Evolutionary conservation across 495 filamentous ascomycete genomes (phyloP).

Genomic region (Poronia punctata): DNA sequence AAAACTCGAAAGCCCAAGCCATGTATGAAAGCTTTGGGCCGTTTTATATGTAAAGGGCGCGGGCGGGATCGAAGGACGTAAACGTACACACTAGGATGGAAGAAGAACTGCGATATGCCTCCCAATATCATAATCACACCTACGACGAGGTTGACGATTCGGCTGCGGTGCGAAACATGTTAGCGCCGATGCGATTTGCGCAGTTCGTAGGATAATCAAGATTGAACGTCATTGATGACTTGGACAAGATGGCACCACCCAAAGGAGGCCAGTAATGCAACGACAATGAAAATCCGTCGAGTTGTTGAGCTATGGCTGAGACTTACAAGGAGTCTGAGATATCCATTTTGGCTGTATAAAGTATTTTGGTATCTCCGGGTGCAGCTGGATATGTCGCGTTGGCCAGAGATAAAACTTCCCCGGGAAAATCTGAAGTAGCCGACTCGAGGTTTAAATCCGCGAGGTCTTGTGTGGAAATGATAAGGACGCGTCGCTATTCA

Average conservation of each 20-base stretch:
- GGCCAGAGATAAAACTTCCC: too few relatives aligned
- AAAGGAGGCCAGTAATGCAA: too few relatives aligned
- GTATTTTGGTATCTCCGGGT: too few relatives aligned
- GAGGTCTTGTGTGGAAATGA: conserved; percentile 1
- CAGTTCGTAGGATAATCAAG: too few relatives aligned
- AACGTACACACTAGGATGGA: conserved; percentile 50
- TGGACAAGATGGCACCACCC: too few relatives aligned
- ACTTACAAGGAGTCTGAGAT: conserved; percentile 43
- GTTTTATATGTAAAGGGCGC: too few relatives aligned
- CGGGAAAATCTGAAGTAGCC: too few relatives aligned
- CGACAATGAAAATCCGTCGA: too few relatives aligned
- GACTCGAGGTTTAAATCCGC: background rate
- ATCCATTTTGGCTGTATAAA: conserved; percentile 36
- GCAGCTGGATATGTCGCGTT: too few relatives aligned
- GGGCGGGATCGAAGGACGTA: background rate
- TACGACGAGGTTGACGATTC: conserved; percentile 86
- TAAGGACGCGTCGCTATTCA: background rate
- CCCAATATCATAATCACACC: conserved; percentile 84
- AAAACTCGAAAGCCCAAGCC: too few relatives aligned
- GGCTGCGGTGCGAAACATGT: conserved; percentile 45
- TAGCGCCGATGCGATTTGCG: conserved; percentile 9
- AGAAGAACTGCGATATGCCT: conserved; percentile 87
- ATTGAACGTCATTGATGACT: conserved; percentile 5
- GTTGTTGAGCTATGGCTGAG: too few relatives aligned
- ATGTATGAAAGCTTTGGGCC: too few relatives aligned